phyloP scores from a whole-genome alignment of 768 basidiomycete species.

The Tephrocybe sp. region DNA sequence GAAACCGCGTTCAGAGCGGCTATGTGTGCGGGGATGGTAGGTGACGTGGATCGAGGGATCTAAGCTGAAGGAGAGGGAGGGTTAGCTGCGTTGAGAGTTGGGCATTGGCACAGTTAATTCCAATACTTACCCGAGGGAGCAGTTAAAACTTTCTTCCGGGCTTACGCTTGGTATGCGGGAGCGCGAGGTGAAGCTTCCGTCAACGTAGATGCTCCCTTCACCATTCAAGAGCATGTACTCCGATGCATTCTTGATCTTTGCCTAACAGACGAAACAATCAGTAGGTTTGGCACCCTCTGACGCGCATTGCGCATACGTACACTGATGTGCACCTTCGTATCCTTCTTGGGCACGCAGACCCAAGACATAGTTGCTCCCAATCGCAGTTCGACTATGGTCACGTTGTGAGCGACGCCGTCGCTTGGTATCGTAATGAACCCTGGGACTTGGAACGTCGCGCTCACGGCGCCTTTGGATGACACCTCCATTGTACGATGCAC shows the following conservation, averaged over 20 bases:
- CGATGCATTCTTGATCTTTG: slow-evolving; percentile 26
- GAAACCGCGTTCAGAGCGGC: slow-evolving; percentile 22
- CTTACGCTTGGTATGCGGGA: slow-evolving; percentile 22
- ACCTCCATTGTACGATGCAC: background rate
- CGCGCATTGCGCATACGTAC: too few relatives aligned
- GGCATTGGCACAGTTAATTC: background rate
- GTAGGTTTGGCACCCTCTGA: too few relatives aligned
- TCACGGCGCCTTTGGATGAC: slow-evolving; percentile 21
- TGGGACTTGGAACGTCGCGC: slow-evolving; percentile 24
- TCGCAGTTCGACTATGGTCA: slow-evolving; percentile 24
- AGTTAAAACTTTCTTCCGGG: slow-evolving; percentile 28
- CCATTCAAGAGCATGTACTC: slow-evolving; percentile 24
- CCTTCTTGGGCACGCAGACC: slow-evolving; percentile 26
- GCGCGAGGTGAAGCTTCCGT: slow-evolving; percentile 27
- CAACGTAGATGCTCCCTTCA: slow-evolving; percentile 24
- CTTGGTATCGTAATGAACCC: slow-evolving; percentile 23
- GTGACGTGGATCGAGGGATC: slow-evolving; percentile 25
- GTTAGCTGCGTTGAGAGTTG: background rate
- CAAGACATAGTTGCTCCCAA: slow-evolving; percentile 24
- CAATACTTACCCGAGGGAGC: slow-evolving; percentile 28
- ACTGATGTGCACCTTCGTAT: slow-evolving; percentile 21
- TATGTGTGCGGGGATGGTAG: slow-evolving; percentile 23
- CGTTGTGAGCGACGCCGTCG: slow-evolving; percentile 23
- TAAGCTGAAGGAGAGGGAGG: slow-evolving; percentile 9
- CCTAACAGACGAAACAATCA: slow-evolving; percentile 11